These are phyloP conservation scores for Plasmodium ovale DNA, from an alignment of 169 alveolate genomes.

Conservation along the genomic window DNA sequence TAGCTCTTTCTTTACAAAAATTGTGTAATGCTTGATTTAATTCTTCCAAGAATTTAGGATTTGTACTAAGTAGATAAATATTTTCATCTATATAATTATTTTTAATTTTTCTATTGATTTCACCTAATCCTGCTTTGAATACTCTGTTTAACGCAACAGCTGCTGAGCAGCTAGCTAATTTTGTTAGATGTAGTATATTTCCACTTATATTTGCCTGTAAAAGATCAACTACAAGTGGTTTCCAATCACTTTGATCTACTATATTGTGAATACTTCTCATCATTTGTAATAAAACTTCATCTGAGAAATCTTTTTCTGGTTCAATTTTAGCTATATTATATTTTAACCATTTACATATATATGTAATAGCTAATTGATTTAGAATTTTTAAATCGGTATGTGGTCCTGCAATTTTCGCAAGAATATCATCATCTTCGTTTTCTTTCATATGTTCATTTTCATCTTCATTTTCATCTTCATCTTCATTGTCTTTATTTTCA, in stretches of 20 bases:
- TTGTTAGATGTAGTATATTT: constrained; percentile 84
- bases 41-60: constrained; percentile 82
- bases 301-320: constrained; percentile 86
- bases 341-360: constrained; percentile 89
- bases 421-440: constrained; percentile 29
- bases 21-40: constrained; percentile 86
- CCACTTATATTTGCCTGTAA: constrained; percentile 90
- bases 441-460: constrained; percentile 59
- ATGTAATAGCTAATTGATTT: constrained; percentile 88
- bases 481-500: constrained; percentile 68
- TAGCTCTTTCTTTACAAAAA: constrained; percentile 88
- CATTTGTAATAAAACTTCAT: constrained; percentile 90
- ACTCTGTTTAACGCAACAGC: constrained; percentile 90
- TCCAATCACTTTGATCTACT: constrained; percentile 91
- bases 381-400: constrained; percentile 86
- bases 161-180: constrained; percentile 88
- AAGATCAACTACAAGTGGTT: constrained; percentile 90
- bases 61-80: constrained; percentile 81
- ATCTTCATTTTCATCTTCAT: constrained; percentile 19
- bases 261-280: constrained; percentile 89
- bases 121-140: constrained; percentile 87
- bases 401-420: constrained; percentile 82
- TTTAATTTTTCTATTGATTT: constrained; percentile 84
- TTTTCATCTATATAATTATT: constrained; percentile 79
- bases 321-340: constrained; percentile 88